A percentile compares a stretch with the other conserved stretches of the same genome.
Conservation (phyloP, 495 filamentous ascomycete genomes). For the Extremus antarcticus region DNA sequence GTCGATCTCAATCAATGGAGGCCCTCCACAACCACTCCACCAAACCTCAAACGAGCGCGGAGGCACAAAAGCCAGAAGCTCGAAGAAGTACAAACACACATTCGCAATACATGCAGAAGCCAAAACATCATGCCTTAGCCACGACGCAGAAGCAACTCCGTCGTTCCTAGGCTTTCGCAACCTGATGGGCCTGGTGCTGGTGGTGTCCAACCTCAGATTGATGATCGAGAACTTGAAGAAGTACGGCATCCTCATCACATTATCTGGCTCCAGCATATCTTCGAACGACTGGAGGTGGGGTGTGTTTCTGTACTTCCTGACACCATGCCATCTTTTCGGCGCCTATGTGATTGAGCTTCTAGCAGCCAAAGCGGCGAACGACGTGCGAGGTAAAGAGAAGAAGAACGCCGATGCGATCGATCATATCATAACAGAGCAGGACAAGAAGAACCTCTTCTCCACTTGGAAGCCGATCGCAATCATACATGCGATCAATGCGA, state of each 20-base stretch:
- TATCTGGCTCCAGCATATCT: constrained; percentile 81
- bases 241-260: constrained; percentile 90
- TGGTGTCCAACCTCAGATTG: constrained; percentile 84
- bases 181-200: constrained; percentile 84
- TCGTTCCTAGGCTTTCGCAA: constrained; percentile 93
- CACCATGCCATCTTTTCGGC: constrained; percentile 79
- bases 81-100: constrained; percentile 72
- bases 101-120: constrained; percentile 66
- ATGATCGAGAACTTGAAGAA: constrained; percentile 97
- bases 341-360: constrained; percentile 79
- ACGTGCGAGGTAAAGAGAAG: constrained; percentile 43
- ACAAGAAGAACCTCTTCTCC: constrained; percentile 45
- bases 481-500: constrained; percentile 71
- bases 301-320: constrained; percentile 64
- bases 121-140: constrained; percentile 71
- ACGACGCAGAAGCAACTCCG: constrained; percentile 59
- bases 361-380: constrained; percentile 64
- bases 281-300: constrained; percentile 67
- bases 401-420: constrained; percentile 38
- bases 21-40: not conserved
- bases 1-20: not conserved
- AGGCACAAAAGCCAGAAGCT: not conserved
- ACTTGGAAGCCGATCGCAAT: constrained; percentile 70
- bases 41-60: not conserved
- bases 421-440: constrained; percentile 35